Evolutionary conservation across 1,139 yeast species (phyloP).

Genomic region (Blastobotrys ciferrii): DNA sequence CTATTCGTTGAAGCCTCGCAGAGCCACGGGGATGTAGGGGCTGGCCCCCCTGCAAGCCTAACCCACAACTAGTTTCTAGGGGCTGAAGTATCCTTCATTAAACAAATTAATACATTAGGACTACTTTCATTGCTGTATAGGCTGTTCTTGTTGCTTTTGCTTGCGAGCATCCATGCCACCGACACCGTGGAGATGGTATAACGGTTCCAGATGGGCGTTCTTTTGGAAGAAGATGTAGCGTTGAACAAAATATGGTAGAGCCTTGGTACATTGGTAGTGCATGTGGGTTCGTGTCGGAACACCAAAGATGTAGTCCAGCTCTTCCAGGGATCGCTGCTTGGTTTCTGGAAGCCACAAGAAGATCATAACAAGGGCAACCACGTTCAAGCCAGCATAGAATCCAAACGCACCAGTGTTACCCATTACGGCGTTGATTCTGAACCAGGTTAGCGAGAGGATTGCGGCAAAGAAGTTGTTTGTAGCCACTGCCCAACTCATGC

Average conservation of each 20-base stretch:
- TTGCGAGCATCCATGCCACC: not conserved
- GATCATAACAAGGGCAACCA: conserved; percentile 23
- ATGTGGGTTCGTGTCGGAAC: conserved; percentile 20
- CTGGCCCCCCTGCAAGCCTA: no score
- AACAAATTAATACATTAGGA: no score
- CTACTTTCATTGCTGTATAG: no score
- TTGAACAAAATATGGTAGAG: conserved; percentile 23
- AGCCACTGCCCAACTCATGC: conserved; percentile 71
- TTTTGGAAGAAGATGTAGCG: conserved; percentile 20
- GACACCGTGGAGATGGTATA: conserved; percentile 18
- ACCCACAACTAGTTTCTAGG: no score
- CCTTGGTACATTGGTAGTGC: conserved; percentile 22
- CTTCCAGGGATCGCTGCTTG: conserved; percentile 24
- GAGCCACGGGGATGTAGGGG: no score
- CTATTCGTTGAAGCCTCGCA: no score
- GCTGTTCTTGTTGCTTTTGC: not conserved
- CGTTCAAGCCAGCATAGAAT: conserved; percentile 25
- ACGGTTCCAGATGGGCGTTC: conserved; percentile 17
- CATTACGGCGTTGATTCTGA: conserved; percentile 24
- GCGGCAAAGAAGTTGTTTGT: conserved; percentile 78
- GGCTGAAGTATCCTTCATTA: no score
- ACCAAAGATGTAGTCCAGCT: conserved; percentile 20
- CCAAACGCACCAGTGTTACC: conserved; percentile 26
- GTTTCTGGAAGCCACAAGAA: conserved; percentile 27
- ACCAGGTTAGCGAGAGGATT: conserved; percentile 55